These are phyloP conservation scores for Salix caprea DNA, from an alignment of 345 rosid genomes.

Conservation along the genomic window DNA sequence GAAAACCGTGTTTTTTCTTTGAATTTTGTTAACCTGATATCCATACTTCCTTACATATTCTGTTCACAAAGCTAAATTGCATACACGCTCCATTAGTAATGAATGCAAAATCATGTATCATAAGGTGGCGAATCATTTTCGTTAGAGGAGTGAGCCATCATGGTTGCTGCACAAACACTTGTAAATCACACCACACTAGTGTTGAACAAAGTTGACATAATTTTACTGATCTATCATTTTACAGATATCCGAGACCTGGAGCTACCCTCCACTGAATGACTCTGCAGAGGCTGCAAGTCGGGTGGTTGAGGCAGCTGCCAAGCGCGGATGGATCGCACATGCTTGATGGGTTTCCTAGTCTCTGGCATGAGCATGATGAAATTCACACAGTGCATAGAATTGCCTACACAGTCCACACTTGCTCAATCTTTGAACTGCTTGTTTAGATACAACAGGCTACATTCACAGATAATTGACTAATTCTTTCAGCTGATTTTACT, in stretches of 20 bases:
- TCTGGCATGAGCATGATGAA: neutral
- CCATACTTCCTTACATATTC: neutral
- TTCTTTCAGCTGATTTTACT: neutral
- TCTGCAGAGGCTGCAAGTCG: slow-evolving; percentile 16
- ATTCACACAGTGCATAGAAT: neutral
- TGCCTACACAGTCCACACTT: neutral
- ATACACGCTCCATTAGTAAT: neutral
- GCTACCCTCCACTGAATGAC: slow-evolving; percentile 29
- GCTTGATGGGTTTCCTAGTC: neutral
- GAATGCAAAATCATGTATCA: too few relatives aligned
- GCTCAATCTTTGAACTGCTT: neutral
- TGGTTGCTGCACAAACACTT: neutral
- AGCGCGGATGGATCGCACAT: slow-evolving; percentile 14
- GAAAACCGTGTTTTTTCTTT: neutral
- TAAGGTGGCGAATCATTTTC: neutral
- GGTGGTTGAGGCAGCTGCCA: slow-evolving; percentile 17
- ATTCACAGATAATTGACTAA: neutral
- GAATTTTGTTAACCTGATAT: neutral
- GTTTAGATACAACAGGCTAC: too few relatives aligned
- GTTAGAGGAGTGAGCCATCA: neutral
- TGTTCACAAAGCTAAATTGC: neutral
- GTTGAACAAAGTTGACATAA: neutral
- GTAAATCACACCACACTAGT: neutral
- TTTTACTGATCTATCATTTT: neutral
- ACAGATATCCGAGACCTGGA: slow-evolving; percentile 31